Evolutionary conservation across 371 early-diverging fungal genomes (phyloP).

Genomic region (Zychaea mexicana): DNA sequence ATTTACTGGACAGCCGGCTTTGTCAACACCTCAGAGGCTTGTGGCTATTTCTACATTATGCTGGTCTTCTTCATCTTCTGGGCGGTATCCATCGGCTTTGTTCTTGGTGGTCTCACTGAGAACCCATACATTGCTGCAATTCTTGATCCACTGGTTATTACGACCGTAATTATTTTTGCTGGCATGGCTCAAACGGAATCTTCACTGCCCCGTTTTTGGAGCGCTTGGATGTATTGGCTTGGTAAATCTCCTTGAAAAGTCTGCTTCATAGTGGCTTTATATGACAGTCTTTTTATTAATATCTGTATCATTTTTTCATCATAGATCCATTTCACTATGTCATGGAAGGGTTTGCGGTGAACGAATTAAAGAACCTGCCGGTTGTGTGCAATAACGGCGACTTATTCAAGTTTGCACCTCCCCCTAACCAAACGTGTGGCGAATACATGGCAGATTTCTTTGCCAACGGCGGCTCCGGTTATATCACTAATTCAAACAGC

Average conservation of each 20-base stretch:
- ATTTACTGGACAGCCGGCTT: constrained; percentile 68
- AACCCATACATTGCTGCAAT: constrained; percentile 58
- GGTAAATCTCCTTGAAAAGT: background rate
- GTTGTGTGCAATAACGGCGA: constrained; percentile 53
- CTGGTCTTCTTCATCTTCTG: constrained; percentile 54
- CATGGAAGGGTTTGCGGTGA: constrained; percentile 68
- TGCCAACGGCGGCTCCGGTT: constrained; percentile 46
- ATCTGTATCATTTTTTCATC: background rate
- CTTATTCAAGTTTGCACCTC: constrained; percentile 50
- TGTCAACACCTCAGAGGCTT: constrained; percentile 33
- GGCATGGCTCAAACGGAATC: constrained; percentile 60
- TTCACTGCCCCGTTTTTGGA: constrained; percentile 70
- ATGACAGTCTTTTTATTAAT: background rate
- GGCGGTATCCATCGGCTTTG: constrained; percentile 63
- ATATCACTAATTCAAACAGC: constrained; percentile 46
- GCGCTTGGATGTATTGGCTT: constrained; percentile 70
- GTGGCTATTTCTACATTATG: constrained; percentile 56
- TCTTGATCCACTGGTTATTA: constrained; percentile 62
- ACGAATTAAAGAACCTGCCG: constrained; percentile 53
- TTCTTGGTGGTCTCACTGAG: constrained; percentile 62
- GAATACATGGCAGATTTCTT: constrained; percentile 56
- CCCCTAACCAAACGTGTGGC: constrained; percentile 59
- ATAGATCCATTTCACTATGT: constrained; percentile 62
- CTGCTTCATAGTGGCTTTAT: background rate
- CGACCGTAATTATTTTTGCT: constrained; percentile 60